Base-by-base conservation (phyloP, 2,329 filamentous ascomycete genomes). In the Arthrobotrys musiformis region DNA sequence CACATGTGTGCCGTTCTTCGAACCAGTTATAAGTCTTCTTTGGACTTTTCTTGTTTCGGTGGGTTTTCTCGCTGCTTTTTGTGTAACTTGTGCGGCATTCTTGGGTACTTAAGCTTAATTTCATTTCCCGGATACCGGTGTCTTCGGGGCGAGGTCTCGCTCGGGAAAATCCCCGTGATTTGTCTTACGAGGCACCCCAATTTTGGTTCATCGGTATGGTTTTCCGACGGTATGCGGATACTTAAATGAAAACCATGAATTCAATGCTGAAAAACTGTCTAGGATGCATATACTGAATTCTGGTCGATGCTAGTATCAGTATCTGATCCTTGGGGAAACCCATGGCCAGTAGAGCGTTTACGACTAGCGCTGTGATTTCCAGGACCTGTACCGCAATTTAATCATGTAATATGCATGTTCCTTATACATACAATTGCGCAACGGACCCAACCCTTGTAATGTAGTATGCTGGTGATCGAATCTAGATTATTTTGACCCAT, bases 81-180 rank as follows among this genome's bases (percentile, higher is more conserved):
- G 69, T 73, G 61, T 73, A 61, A 67, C 60, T 73, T 73, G 61
- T 73, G 61, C 69, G 69, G 69, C 69, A 67, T 37, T 26, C 60
- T 37, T 26, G 40, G 33, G 28, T 9, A 72, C 58, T 64, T 64
- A 58, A 72, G 68, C 48, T 72, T 64, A 64, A 58, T 72, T 60
- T 64, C 68, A 48, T 46, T 72, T 44, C 33, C 50, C 9, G 44
- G 44, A 19, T 24, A 4, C 24, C 19, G 30, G 42, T 26, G 37
- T 22, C 13, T 35, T 35, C 33, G 44, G 30, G 70, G 70, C 70
- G 62, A 67, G 48, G 30, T 56, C 62, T 67, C 61, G 61, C 69
- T 73, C 69, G 61, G 52, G 40, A 61, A 64, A 40, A 9, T 19
- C 42, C 61, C 61, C 48, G 26, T 37, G 30, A 11, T 60, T 35